Evolutionary conservation across 2,329 filamentous ascomycete species (phyloP), one percentile per base, ranked within the genome.

Genomic region (Gremmenia infestans): DNA sequence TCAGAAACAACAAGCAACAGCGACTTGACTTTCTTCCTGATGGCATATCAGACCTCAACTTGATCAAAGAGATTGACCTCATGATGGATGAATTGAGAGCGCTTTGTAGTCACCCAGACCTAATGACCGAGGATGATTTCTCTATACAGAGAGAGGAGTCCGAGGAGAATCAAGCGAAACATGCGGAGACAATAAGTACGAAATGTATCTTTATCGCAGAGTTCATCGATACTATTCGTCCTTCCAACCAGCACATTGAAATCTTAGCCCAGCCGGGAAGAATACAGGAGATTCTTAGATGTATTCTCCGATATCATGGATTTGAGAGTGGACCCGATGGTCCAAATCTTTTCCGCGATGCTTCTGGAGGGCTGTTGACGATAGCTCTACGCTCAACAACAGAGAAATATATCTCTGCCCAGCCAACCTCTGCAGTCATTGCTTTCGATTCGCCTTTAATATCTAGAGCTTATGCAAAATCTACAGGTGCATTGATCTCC

Each of bases 171-270:
- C 76, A 77, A 61, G 67, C 66, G 3, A 83, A 78, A 63, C 80
- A 82, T 60, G 76, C 78, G 1, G 74, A 78, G 54, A 78, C 78
- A 52, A 78, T 80, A 9, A 86, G 83, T 67, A 72, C 80, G 53
- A 87, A 87, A 61, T 82, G 81, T 61, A 77, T 75, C 35, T 86
- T 87, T 61, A 63, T 85, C 5, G 78, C 75, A 46, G 81, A 84
- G 59, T 71, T 87, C 3, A 65, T 85, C 32, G 71, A 77, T 19
- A 64, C 68, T 8, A 65, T 84, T 11, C 64, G 67, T n/a, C 67
- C 71, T 15, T 67, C 71, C 12, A 72, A 77, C 11, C 76, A 73
- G 39, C 78, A 76, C 37, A 67, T 86, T 7, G 68, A 84, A 14
- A 75, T 87, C 23, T 64, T 86, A 11, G 79, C 75, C 8, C 78